Conservation (phyloP, 768 basidiomycete genomes). For the Termitomyces sp. region DNA sequence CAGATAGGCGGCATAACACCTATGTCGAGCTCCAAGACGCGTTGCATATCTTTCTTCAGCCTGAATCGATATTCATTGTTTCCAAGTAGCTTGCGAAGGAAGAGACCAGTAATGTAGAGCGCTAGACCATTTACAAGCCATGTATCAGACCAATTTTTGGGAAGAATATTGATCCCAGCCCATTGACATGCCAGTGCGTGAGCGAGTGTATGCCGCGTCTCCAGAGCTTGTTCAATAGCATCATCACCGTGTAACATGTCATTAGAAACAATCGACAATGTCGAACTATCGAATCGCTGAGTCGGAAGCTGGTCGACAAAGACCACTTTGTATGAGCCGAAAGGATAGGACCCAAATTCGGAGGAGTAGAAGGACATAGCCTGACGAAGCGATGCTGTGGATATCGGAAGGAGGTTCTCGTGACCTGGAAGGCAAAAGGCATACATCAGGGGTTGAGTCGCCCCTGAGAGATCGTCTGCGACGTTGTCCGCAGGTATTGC, state of each 20-base stretch:
- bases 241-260: constrained; percentile 85
- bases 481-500: constrained; percentile 58
- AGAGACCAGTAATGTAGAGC: constrained; percentile 84
- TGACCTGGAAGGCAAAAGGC: constrained; percentile 92
- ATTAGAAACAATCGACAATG: constrained; percentile 69
- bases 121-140: constrained; percentile 97
- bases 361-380: constrained; percentile 91
- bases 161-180: constrained; percentile 94
- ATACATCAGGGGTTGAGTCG: constrained; percentile 72
- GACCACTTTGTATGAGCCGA: constrained; percentile 88
- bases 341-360: constrained; percentile 95
- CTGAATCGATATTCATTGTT: constrained; percentile 97
- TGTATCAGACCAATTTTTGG: constrained; percentile 86
- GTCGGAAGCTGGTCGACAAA: constrained; percentile 87
- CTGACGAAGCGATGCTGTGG: constrained; percentile 72
- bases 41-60: constrained; percentile 94
- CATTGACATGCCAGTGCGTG: constrained; percentile 94
- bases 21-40: constrained; percentile 81
- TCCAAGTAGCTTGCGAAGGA: constrained; percentile 81
- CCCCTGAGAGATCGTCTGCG: constrained; percentile 56
- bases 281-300: constrained; percentile 80
- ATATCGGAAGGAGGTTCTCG: constrained; percentile 61
- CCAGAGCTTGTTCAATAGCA: constrained; percentile 89
- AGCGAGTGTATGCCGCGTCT: constrained; percentile 78
- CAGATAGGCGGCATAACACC: constrained; percentile 92